A percentile compares a stretch with the other conserved stretches of the same genome.
Conservation (phyloP, 768 basidiomycete species). For the Serendipita sp. region DNA sequence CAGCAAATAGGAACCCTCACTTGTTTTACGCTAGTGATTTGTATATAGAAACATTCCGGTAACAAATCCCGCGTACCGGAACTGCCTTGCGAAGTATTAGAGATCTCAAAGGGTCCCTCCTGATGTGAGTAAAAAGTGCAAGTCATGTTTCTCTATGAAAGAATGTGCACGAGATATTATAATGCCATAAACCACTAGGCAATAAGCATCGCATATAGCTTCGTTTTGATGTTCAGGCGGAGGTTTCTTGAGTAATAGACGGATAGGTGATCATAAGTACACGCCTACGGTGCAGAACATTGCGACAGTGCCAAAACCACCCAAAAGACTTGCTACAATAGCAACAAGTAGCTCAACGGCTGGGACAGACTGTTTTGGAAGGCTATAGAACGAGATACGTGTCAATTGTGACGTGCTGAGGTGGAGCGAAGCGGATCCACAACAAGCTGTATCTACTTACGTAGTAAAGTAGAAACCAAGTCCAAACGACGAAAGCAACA, state of each 20-base stretch:
- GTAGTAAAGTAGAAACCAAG: constrained; percentile 83
- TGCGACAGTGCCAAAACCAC: constrained; percentile 78
- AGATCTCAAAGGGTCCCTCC: too few relatives aligned
- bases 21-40: too few relatives aligned
- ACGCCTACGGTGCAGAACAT: constrained; percentile 78
- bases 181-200: too few relatives aligned
- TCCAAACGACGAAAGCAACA: constrained; percentile 60
- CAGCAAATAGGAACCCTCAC: too few relatives aligned
- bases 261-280: constrained; percentile 37
- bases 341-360: constrained; percentile 56
- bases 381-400: constrained; percentile 27
- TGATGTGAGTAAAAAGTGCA: too few relatives aligned
- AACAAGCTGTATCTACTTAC: constrained; percentile 14
- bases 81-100: too few relatives aligned
- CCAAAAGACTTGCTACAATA: constrained; percentile 55
- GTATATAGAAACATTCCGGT: too few relatives aligned
- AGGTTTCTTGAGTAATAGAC: not conserved
- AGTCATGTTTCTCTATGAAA: too few relatives aligned
- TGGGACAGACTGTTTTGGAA: constrained; percentile 54
- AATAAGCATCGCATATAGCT: too few relatives aligned
- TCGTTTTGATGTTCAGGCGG: too few relatives aligned
- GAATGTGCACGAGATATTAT: too few relatives aligned
- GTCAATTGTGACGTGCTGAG: not conserved
- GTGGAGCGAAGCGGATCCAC: constrained; percentile 8
- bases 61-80: too few relatives aligned